Conservation (phyloP, 2,329 filamentous ascomycete genomes). For the Thelonectria olida region DNA sequence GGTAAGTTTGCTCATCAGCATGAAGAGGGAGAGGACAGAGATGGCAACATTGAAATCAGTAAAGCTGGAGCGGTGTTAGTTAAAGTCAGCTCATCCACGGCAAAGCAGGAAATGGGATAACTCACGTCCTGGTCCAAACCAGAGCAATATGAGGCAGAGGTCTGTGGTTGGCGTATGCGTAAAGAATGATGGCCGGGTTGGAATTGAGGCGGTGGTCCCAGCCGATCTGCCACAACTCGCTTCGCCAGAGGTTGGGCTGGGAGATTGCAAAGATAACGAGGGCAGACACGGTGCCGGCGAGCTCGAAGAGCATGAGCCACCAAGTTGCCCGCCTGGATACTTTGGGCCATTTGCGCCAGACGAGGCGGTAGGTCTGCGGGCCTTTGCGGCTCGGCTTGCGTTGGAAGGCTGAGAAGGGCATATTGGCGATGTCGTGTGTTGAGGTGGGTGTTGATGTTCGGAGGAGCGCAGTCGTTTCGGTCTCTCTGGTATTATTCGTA, state of each 20-base stretch:
- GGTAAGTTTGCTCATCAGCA: conserved; percentile 76
- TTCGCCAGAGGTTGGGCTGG: conserved; percentile 77
- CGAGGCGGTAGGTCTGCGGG: conserved; percentile 57
- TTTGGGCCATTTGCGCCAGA: conserved; percentile 68
- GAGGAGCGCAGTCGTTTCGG: background rate
- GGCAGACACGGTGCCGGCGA: conserved; percentile 69
- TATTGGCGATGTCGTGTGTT: conserved; percentile 16
- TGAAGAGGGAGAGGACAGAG: conserved; percentile 78
- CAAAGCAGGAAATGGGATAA: conserved; percentile 32
- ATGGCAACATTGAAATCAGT: conserved; percentile 82
- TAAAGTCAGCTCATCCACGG: background rate
- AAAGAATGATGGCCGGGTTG: conserved; percentile 73
- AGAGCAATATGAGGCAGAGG: conserved; percentile 70
- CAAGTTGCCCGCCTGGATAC: conserved; percentile 61
- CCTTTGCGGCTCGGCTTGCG: conserved; percentile 27
- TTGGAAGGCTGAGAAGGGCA: conserved; percentile 36
- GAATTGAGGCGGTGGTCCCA: conserved; percentile 78
- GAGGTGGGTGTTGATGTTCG: background rate
- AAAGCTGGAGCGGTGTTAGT: conserved; percentile 57
- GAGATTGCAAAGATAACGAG: conserved; percentile 78
- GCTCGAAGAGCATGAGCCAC: conserved; percentile 72
- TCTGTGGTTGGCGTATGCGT: conserved; percentile 77
- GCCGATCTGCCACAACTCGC: conserved; percentile 77
- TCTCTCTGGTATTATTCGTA: background rate
- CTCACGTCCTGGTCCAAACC: conserved; percentile 79